A percentile compares a stretch with the other conserved stretches of the same genome.
phyloP scores from a whole-genome alignment of 805 yeast genomes.

The Kodamaea restingae region DNA sequence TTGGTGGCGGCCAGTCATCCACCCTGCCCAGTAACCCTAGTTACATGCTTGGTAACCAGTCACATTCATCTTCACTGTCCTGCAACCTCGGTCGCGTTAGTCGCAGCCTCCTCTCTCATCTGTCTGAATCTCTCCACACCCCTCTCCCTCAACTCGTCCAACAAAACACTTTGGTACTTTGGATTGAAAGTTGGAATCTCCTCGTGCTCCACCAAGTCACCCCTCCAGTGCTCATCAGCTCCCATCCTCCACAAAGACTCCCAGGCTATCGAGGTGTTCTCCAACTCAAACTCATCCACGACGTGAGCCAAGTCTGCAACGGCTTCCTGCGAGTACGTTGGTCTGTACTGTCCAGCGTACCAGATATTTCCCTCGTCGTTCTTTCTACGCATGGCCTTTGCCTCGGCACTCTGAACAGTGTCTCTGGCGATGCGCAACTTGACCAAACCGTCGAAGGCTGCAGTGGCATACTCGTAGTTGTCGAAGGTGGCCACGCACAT shows the following conservation, averaged over 20 bases:
- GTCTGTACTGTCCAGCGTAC: constrained; percentile 85
- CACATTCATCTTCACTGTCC: background rate
- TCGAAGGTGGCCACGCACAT: constrained; percentile 77
- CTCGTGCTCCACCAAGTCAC: constrained; percentile 56
- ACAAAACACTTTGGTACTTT: constrained; percentile 62
- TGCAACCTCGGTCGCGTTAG: too few species aligned
- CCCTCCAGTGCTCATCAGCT: constrained; percentile 67
- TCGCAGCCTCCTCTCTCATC: constrained; percentile 16
- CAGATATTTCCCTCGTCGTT: constrained; percentile 77
- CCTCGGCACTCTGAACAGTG: constrained; percentile 52
- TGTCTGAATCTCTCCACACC: constrained; percentile 34
- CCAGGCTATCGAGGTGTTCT: constrained; percentile 62
- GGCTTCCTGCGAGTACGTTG: constrained; percentile 86
- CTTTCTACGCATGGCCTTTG: constrained; percentile 65
- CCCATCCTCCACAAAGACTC: constrained; percentile 88
- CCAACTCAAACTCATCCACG: constrained; percentile 56
- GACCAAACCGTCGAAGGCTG: constrained; percentile 70
- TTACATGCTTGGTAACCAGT: too few species aligned
- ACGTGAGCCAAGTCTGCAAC: constrained; percentile 76
- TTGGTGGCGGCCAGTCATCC: too few species aligned
- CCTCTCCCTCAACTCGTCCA: constrained; percentile 52
- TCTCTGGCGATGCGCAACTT: constrained; percentile 74
- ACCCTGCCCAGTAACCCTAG: too few species aligned
- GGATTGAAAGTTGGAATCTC: constrained; percentile 54
- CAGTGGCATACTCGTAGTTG: constrained; percentile 58